Percentiles rank a stretch among this genome's conserved stretches.
Conservation (phyloP, 306 rosid genomes). For the Inga leiocalycina region DNA sequence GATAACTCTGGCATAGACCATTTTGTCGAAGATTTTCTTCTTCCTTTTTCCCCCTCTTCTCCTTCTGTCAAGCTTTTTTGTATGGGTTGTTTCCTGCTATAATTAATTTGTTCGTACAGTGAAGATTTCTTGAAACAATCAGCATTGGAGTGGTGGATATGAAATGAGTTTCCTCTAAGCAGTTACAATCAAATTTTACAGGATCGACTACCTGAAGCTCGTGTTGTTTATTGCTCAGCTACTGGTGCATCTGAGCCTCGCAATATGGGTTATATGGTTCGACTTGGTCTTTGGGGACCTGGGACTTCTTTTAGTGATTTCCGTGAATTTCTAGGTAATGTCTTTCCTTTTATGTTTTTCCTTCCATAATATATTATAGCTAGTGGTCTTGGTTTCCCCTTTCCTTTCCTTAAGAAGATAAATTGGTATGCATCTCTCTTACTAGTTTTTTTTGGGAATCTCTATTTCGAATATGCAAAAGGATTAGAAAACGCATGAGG, state of each 20-base stretch:
- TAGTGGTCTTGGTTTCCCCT: background rate
- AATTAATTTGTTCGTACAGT: conserved; percentile 6
- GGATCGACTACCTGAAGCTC: conserved; percentile 89
- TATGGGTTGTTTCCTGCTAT: conserved; percentile 1
- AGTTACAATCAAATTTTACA: conserved; percentile 44
- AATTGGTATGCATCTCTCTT: background rate
- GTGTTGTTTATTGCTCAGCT: conserved; percentile 95
- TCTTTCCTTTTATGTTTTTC: conserved; percentile 21
- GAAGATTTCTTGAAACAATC: conserved; percentile 17
- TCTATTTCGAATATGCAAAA: background rate
- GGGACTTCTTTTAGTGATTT: conserved; percentile 87
- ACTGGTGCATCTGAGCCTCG: conserved; percentile 99
- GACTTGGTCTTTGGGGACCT: conserved; percentile 98
- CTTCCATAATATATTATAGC: background rate
- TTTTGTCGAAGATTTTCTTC: background rate
- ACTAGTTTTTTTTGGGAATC: background rate
- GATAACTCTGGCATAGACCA: background rate
- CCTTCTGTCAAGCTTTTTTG: background rate
- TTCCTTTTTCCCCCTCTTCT: background rate
- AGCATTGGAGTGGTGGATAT: conserved; percentile 21
- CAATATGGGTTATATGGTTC: conserved; percentile 98
- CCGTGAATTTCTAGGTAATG: conserved; percentile 84
- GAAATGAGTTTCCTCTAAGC: conserved; percentile 24
- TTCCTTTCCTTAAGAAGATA: conserved; percentile 1
- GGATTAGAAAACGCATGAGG: background rate